Base-by-base conservation (phyloP, 2,329 filamentous ascomycete genomes). In the Phoma sp. region DNA sequence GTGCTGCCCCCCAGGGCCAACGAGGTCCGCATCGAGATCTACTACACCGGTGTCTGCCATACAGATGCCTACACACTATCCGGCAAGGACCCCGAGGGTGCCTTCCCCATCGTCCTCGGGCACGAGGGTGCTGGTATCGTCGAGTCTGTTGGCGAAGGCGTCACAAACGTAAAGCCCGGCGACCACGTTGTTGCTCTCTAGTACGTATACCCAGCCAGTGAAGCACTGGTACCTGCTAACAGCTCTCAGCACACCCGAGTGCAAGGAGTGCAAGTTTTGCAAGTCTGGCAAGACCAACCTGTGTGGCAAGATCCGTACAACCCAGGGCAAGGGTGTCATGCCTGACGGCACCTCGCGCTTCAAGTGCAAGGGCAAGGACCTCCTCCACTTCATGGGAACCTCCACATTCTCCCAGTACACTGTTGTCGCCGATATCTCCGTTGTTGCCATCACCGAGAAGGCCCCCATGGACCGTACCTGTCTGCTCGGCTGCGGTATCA, bases 371-470 rank as follows among this genome's bases (percentile, higher is more conserved):
- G 95, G 95, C 78, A 89, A 97, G 81, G 90, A 96, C 70, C 85
- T 99, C 59, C 87, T 98, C 55, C 95, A 98, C 82, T 99, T 98
- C 83, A 99, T 99, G 95, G 95, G 95, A 71, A 96, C 92, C 52
- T 97, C 93, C 33, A 99, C 95, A 68, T 99, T 99, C 84, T 96
- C 92, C 29, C 95, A 99, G 81, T 99, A 96, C 82, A 98, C 95
- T 54, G 95, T 99, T 63, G 92, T 99, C 33, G 94, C 95, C 76
- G 95, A 99, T 78, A 98, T 99, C 80, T 97, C 93, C 43, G 95
- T 97, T 54, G 95, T 99, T 25, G 90, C 93, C 60, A 92, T 99
- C 67, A 93, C 93, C 69, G 85, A 86, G 57, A 88, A 96, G 70
- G 95, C 95, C 13, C 90, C 92, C 59, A 96, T 97, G 87, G 95